Conservation (phyloP, 2,329 filamentous ascomycete species). For the Plenodomus tracheiphilus region DNA sequence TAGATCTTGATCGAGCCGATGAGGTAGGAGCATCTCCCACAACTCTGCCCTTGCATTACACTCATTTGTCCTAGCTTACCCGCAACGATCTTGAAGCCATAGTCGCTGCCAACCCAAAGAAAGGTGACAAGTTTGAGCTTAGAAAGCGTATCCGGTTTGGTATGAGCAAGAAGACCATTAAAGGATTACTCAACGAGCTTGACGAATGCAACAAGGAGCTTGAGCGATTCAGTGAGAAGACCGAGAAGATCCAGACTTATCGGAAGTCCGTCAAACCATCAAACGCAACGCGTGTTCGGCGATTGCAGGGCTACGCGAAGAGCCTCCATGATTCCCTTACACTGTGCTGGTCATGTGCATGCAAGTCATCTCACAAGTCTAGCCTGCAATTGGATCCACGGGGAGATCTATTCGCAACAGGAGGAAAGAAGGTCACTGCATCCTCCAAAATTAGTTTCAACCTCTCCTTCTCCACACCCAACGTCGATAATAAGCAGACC, state of each 20-base stretch:
- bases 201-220: conserved; percentile 45
- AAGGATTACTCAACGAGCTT: conserved; percentile 40
- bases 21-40: conserved; percentile 23
- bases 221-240: conserved; percentile 44
- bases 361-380: conserved; percentile 36
- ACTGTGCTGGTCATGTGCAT: conserved; percentile 40
- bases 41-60: conserved; percentile 9
- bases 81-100: conserved; percentile 43
- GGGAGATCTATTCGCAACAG: conserved; percentile 26
- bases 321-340: conserved; percentile 35
- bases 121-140: conserved; percentile 40
- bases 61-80: conserved; percentile 31
- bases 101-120: conserved; percentile 38
- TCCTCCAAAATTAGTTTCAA: conserved; percentile 35
- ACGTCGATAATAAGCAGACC: conserved; percentile 10
- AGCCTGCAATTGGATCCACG: conserved; percentile 41
- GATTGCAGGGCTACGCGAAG: conserved; percentile 40
- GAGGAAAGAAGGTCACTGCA: conserved; percentile 11
- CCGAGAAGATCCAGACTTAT: conserved; percentile 42
- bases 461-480: conserved; percentile 34
- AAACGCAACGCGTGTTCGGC: conserved; percentile 37
- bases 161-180: conserved; percentile 44
- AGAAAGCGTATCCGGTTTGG: conserved; percentile 41
- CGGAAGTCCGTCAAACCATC: conserved; percentile 41
- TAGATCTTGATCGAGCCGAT: conserved; percentile 40